phyloP scores from a whole-genome alignment of 176 grass and related monocot species.

The Carex pumila region DNA sequence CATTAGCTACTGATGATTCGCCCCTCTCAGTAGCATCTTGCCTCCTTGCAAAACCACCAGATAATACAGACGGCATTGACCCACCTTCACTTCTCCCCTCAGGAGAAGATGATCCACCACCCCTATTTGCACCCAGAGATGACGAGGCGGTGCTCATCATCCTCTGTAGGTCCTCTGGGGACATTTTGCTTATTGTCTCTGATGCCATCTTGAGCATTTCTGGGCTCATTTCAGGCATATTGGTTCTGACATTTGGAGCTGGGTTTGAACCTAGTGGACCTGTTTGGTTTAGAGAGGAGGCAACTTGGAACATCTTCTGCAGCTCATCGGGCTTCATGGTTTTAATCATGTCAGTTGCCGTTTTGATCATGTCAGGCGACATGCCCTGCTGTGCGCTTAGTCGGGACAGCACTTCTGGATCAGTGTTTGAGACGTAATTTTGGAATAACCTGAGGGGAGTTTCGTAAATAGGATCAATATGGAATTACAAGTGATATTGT shows the following conservation, averaged over 20 bases:
- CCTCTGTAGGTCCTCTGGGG: conserved; percentile 76
- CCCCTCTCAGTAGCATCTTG: conserved; percentile 29
- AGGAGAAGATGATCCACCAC: conserved; percentile 22
- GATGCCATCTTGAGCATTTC: conserved; percentile 89
- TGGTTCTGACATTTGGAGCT: conserved; percentile 50
- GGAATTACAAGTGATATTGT: neutral
- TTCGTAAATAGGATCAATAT: conserved; percentile 18
- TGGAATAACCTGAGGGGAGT: conserved; percentile 46
- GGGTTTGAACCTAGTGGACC: neutral
- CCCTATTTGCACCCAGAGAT: conserved; percentile 26
- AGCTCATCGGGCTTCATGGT: conserved; percentile 91
- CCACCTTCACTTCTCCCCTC: conserved; percentile 5
- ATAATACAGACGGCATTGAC: conserved; percentile 20
- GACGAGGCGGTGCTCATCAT: conserved; percentile 62
- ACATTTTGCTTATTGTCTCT: conserved; percentile 73
- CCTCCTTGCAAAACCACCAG: conserved; percentile 4
- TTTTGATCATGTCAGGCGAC: conserved; percentile 82
- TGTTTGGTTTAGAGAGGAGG: conserved; percentile 59
- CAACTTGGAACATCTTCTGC: conserved; percentile 77
- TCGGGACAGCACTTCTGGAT: conserved; percentile 35
- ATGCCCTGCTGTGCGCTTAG: conserved; percentile 61
- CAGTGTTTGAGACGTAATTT: conserved; percentile 40
- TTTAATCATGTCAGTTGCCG: conserved; percentile 61
- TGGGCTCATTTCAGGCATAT: conserved; percentile 85
- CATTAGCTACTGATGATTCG: conserved; percentile 35